Evolutionary conservation across 441 rosid genomes (phyloP), one percentile per base, ranked within the genome.

Genomic region (Croton laevigatus): DNA sequence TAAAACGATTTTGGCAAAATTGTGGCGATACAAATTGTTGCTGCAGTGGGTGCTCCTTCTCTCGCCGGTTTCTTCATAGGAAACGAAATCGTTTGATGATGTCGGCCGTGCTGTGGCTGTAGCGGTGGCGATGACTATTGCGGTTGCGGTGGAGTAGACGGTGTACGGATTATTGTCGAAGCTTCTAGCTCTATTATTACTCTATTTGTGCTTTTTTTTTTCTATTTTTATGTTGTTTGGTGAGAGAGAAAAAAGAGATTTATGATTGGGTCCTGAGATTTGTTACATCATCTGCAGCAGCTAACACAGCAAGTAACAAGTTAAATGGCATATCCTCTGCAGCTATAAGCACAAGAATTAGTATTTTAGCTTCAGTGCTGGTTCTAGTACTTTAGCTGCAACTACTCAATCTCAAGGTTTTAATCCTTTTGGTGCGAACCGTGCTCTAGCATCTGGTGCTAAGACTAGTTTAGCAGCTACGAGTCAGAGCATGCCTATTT

Each of bases 401-500:
- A 66, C 80, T 68, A 65, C 69, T 61, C 87, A 81, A 58, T 75
- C 89, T 73, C 85, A 73, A 75, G 81, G 77, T 79, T 61, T 90
- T 55, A 81, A 62, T 64, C 73, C 83, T 68, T 79, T 81, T 54
- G 64, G 65, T 81, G 81, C 80, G 51, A 76, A 78, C 27, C 78
- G 70, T 77, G 69, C 79, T 61, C 87, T 74, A 59, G 76, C 69
- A 60, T 76, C 83, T 85, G 78, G 75, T 27, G 73, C 83, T 55
- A 87, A 76, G 49, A 75, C 78, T 68, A 84, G 76, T 71, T 59
- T 80, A 81, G 73, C 81, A 53, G 53, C 85, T 71, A 76, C 88
- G 64, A 78, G 85, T 66, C 90, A 82, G 78, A 88, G 82, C 77
- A 68, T 57, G 36, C 88, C 90, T 4, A 73, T 70, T 78, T 85